phyloP scores from a whole-genome alignment of 2,329 filamentous ascomycete species.

The Aspergillus aculeatus region DNA sequence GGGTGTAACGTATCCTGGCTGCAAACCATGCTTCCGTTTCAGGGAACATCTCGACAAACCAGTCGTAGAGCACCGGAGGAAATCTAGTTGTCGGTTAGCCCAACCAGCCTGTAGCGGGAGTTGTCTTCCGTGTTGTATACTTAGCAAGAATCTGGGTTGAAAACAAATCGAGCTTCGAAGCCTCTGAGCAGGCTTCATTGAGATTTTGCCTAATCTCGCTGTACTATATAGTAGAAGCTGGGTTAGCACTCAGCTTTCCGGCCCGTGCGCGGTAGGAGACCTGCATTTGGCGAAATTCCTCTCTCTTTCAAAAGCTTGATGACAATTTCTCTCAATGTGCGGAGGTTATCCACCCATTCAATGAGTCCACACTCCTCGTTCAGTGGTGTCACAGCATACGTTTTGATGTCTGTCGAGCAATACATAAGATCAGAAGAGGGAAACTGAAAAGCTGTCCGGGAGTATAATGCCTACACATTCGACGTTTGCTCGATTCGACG shows the following conservation, averaged over 20 bases:
- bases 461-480: slow-evolving; percentile 58
- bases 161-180: slow-evolving; percentile 68
- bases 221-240: slow-evolving; percentile 57
- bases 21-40: slow-evolving; percentile 91
- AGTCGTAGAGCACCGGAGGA: slow-evolving; percentile 81
- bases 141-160: slow-evolving; percentile 59
- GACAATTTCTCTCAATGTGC: slow-evolving; percentile 88
- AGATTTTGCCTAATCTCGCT: slow-evolving; percentile 59
- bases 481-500: slow-evolving; percentile 82
- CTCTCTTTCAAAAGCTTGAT: slow-evolving; percentile 74
- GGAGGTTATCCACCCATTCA: slow-evolving; percentile 97
- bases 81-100: slow-evolving; percentile 53
- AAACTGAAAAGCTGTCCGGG: not conserved
- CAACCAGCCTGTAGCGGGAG: not conserved
- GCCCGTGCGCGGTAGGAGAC: slow-evolving; percentile 9
- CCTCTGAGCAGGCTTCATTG: slow-evolving; percentile 64
- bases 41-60: slow-evolving; percentile 95
- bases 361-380: slow-evolving; percentile 98
- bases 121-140: slow-evolving; percentile 24
- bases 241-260: not conserved
- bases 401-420: slow-evolving; percentile 69
- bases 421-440: slow-evolving; percentile 1
- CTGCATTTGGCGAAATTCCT: slow-evolving; percentile 58
- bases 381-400: slow-evolving; percentile 92
- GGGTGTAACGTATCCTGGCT: slow-evolving; percentile 82